phyloP scores from a whole-genome alignment of 768 basidiomycete genomes.

The Mrakia hoshinonis region DNA sequence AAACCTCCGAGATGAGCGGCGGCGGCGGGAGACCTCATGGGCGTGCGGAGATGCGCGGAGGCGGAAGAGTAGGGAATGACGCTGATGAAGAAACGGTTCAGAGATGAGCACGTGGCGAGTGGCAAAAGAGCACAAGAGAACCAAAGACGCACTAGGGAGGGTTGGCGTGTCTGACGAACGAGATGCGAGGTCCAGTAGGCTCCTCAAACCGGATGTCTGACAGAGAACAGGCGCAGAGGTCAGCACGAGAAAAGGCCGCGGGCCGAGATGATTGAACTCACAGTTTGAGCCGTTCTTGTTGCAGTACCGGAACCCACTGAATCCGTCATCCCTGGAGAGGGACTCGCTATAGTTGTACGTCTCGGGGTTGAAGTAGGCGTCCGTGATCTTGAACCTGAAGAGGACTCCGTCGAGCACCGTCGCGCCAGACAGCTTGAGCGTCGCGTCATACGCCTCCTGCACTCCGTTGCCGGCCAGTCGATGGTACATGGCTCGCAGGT shows the following conservation, averaged over 20 bases:
- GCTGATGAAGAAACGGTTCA: not conserved
- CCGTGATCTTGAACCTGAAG: constrained; percentile 25
- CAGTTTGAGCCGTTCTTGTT: constrained; percentile 12
- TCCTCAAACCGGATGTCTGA: constrained; percentile 29
- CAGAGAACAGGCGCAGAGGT: too few species aligned
- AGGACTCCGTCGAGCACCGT: constrained; percentile 23
- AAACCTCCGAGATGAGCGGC: not conserved
- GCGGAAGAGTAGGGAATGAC: not conserved
- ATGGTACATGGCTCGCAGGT: constrained; percentile 22
- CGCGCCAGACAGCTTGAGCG: constrained; percentile 16
- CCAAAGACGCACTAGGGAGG: not conserved
- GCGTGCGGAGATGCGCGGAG: constrained; percentile 2
- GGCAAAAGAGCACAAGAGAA: not conserved
- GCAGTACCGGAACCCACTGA: constrained; percentile 22
- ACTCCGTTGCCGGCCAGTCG: constrained; percentile 9
- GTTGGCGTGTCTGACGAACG: constrained; percentile 18
- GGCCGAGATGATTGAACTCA: not conserved
- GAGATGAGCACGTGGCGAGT: not conserved
- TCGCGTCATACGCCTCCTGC: constrained; percentile 20
- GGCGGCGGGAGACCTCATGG: not conserved
- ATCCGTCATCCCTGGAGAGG: constrained; percentile 8
- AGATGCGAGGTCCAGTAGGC: constrained; percentile 25
- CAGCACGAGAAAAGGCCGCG: not conserved
- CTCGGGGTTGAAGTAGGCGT: constrained; percentile 23
- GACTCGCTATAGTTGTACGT: constrained; percentile 26